Evolutionary conservation across 805 yeast species (phyloP).

Genomic region (Metschnikowia dekortorum): DNA sequence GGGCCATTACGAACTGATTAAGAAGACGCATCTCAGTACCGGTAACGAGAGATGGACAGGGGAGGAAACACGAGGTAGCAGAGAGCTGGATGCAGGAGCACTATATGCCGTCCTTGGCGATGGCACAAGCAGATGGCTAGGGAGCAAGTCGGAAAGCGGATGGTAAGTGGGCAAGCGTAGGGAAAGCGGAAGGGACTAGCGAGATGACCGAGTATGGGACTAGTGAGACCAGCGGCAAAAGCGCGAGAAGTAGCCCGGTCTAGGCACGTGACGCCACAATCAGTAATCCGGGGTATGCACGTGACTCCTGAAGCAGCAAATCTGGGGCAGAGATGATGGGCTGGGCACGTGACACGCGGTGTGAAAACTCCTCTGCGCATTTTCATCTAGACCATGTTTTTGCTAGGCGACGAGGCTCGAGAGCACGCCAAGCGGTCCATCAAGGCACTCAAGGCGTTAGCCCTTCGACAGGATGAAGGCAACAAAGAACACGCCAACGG

Average conservation of each 20-base stretch:
- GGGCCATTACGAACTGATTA: not conserved
- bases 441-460: constrained; percentile 14
- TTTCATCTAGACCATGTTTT: constrained; percentile 9
- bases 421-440: constrained; percentile 16
- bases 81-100: not conserved
- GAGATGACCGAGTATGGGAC: no score
- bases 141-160: no score
- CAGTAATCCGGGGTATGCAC: not conserved
- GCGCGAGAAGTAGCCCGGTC: no score
- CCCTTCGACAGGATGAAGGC: constrained; percentile 1
- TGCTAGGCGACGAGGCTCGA: constrained; percentile 18
- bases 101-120: no score
- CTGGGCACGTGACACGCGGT: constrained; percentile 4
- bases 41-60: not conserved
- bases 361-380: not conserved
- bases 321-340: not conserved
- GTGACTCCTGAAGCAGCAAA: not conserved
- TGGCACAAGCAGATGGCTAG: no score
- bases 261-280: no score
- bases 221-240: no score
- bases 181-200: no score
- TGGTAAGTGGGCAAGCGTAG: no score
- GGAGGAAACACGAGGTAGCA: not conserved
- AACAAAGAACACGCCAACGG: no score
- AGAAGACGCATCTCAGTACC: not conserved